Evolutionary conservation across 2,329 filamentous ascomycete genomes (phyloP).

Genomic region (Chaetomiaceae sp.): DNA sequence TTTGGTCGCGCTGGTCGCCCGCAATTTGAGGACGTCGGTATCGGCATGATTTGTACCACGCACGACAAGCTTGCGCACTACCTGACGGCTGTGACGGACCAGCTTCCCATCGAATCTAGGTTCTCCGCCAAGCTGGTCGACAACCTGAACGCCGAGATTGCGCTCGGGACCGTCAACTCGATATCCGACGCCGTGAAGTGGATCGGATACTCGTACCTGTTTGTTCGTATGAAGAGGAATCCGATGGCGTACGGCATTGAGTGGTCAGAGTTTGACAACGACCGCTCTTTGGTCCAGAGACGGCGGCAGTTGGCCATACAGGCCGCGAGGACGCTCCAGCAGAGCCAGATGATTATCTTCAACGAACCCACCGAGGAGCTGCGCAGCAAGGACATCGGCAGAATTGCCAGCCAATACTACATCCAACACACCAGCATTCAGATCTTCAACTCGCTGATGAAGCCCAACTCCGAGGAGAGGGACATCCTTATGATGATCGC

Average conservation of each 20-base stretch:
- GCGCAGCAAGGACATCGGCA: conserved; percentile 87
- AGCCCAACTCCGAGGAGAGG: conserved; percentile 76
- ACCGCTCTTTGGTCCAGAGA: conserved; percentile 81
- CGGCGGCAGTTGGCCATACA: conserved; percentile 82
- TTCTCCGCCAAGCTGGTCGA: conserved; percentile 93
- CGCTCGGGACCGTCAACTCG: conserved; percentile 90
- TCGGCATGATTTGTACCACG: conserved; percentile 96
- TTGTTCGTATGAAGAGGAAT: conserved; percentile 92
- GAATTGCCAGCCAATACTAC: conserved; percentile 96
- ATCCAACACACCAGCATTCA: conserved; percentile 90
- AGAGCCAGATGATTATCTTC: conserved; percentile 98
- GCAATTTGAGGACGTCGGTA: conserved; percentile 95
- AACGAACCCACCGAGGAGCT: conserved; percentile 93
- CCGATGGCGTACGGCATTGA: conserved; percentile 92
- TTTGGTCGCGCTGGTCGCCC: conserved; percentile 97
- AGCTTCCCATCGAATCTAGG: conserved; percentile 94
- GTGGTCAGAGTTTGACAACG: conserved; percentile 83
- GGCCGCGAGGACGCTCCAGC: conserved; percentile 79
- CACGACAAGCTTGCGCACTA: conserved; percentile 93
- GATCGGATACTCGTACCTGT: conserved; percentile 97
- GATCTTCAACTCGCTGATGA: conserved; percentile 96
- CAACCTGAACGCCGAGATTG: conserved; percentile 93
- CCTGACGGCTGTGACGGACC: conserved; percentile 85
- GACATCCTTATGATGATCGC: conserved; percentile 95
- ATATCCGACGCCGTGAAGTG: conserved; percentile 91